Evolutionary conservation across 2,329 filamentous ascomycete genomes (phyloP).

Genomic region (Botrytis fragariae): DNA sequence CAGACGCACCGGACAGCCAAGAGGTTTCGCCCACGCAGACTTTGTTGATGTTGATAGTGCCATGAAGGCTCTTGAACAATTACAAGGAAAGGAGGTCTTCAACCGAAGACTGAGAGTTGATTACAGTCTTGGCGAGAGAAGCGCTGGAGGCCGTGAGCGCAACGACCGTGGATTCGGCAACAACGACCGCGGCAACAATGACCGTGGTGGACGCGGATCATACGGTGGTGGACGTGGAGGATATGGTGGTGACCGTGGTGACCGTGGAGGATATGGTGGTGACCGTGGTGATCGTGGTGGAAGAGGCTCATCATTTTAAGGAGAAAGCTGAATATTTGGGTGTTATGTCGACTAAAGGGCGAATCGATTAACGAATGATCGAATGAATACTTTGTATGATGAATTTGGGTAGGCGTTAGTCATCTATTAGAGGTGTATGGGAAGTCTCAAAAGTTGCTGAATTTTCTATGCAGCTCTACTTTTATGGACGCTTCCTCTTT

Average conservation of each 20-base stretch:
- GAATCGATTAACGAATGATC: constrained; percentile 10
- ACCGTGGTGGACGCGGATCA: not conserved
- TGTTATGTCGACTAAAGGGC: not conserved
- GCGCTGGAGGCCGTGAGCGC: not conserved
- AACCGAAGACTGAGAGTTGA: constrained; percentile 65
- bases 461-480: constrained; percentile 20
- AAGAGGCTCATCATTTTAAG: constrained; percentile 11
- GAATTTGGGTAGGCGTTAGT: constrained; percentile 19
- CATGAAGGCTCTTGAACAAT: constrained; percentile 53
- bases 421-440: constrained; percentile 16
- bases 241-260: not conserved
- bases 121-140: constrained; percentile 43
- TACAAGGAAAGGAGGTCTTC: constrained; percentile 59
- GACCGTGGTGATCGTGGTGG: constrained; percentile 2
- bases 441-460: constrained; percentile 32
- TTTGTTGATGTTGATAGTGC: constrained; percentile 69
- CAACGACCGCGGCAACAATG: not conserved
- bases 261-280: constrained; percentile 6
- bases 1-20: constrained; percentile 72
- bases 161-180: not conserved
- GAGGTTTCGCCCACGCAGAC: constrained; percentile 83
- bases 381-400: constrained; percentile 23
- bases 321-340: not conserved
- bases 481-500: constrained; percentile 23
- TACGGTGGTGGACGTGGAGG: not conserved